A percentile compares a stretch with the other conserved stretches of the same genome.
Evolutionary conservation across 2,329 filamentous ascomycete species (phyloP).

Genomic region (Exophiala oligosperma): DNA sequence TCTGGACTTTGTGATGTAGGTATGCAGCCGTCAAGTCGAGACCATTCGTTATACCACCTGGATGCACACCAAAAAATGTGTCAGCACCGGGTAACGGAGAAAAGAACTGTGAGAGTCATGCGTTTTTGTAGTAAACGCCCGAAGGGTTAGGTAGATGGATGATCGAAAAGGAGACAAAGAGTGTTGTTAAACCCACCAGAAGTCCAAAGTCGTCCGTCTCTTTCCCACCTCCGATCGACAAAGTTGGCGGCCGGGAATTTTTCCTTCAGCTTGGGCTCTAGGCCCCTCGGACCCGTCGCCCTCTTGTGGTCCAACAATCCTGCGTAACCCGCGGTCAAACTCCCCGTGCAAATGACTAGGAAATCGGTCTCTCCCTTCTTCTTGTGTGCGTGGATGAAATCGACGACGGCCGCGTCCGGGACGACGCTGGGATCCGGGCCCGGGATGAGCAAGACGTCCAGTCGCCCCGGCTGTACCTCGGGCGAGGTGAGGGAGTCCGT

Average conservation of each 20-base stretch:
- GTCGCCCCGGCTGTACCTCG: slow-evolving; percentile 36
- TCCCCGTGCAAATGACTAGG: slow-evolving; percentile 29
- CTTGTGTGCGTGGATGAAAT: slow-evolving; percentile 37
- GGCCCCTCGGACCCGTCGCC: slow-evolving; percentile 22
- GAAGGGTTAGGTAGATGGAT: neutral
- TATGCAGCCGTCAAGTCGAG: slow-evolving; percentile 36
- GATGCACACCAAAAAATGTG: neutral
- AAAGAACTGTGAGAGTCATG: too few relatives aligned
- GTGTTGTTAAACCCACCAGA: slow-evolving; percentile 28
- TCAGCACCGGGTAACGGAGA: too few relatives aligned
- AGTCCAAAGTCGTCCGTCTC: slow-evolving; percentile 36
- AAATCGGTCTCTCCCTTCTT: slow-evolving; percentile 29
- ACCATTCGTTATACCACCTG: slow-evolving; percentile 33
- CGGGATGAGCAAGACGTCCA: slow-evolving; percentile 41
- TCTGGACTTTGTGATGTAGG: slow-evolving; percentile 29
- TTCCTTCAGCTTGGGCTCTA: slow-evolving; percentile 22
- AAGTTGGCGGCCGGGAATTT: slow-evolving; percentile 22
- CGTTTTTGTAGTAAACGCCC: too few relatives aligned
- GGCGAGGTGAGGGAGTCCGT: slow-evolving; percentile 32
- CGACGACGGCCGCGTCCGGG: slow-evolving; percentile 31
- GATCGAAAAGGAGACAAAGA: too few relatives aligned
- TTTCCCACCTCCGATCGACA: slow-evolving; percentile 30
- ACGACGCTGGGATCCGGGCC: slow-evolving; percentile 37
- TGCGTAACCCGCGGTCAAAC: slow-evolving; percentile 21
- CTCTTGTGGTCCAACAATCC: slow-evolving; percentile 26